Conservation (phyloP, 176 grass and related monocot species). For the Eleusine indica region DNA sequence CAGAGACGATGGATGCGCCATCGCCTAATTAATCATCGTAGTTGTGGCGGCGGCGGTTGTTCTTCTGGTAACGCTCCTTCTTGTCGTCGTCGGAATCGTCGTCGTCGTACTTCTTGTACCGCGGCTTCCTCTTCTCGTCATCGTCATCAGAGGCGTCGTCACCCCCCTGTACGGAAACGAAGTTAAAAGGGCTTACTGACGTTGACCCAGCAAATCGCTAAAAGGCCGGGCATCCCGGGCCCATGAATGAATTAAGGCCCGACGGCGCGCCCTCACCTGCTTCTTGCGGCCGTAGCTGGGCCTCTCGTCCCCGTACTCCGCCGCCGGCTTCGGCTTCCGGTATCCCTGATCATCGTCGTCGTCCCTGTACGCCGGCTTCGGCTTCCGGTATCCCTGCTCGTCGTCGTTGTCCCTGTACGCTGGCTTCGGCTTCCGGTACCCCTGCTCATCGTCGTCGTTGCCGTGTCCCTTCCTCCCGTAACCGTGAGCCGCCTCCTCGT, state of each 20-base stretch:
- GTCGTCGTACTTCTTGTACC: slow-evolving; percentile 36
- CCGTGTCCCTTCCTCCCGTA: slow-evolving; percentile 57
- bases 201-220: too few species aligned
- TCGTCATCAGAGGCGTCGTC: slow-evolving; percentile 28
- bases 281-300: slow-evolving; percentile 66
- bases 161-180: neutral
- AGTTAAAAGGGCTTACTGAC: neutral
- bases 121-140: slow-evolving; percentile 36
- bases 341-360: slow-evolving; percentile 32
- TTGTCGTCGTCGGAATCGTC: slow-evolving; percentile 33
- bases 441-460: slow-evolving; percentile 35
- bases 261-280: slow-evolving; percentile 36
- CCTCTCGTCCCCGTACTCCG: slow-evolving; percentile 4
- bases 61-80: slow-evolving; percentile 47
- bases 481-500: slow-evolving; percentile 49
- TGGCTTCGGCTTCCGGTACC: slow-evolving; percentile 55
- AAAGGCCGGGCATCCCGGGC: fast-evolving
- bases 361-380: slow-evolving; percentile 43
- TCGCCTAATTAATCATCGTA: slow-evolving; percentile 38
- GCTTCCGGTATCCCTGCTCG: slow-evolving; percentile 44
- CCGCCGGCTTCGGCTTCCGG: slow-evolving; percentile 45
- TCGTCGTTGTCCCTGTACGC: slow-evolving; percentile 28
- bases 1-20: too few species aligned
- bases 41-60: slow-evolving; percentile 38
- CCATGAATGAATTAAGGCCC: neutral